Conservation (phyloP, 1,284 basidiomycete genomes). For the Xanthoconium separans region DNA sequence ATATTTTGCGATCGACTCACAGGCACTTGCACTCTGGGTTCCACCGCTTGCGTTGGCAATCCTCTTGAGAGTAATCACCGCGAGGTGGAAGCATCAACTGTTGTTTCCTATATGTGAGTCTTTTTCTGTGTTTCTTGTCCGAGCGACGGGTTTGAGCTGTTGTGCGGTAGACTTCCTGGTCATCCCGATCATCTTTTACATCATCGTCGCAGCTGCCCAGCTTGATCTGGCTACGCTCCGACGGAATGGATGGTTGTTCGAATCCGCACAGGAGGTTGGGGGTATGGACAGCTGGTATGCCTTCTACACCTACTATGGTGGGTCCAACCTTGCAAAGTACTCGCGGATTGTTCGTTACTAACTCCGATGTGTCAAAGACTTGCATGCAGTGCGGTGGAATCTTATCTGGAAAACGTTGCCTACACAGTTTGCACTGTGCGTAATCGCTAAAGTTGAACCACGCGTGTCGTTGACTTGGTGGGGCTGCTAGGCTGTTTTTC, state of each 20-base stretch:
- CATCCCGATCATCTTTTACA: slow-evolving; percentile 86
- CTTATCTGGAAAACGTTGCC: slow-evolving; percentile 78
- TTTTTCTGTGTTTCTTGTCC: not conserved
- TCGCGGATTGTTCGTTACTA: not conserved
- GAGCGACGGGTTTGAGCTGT: not conserved
- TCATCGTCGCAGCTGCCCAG: slow-evolving; percentile 65
- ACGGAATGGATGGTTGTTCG: slow-evolving; percentile 84
- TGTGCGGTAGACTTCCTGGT: slow-evolving; percentile 71
- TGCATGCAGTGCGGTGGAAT: slow-evolving; percentile 47
- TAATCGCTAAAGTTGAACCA: slow-evolving; percentile 12
- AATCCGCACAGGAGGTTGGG: slow-evolving; percentile 50
- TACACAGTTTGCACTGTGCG: slow-evolving; percentile 75
- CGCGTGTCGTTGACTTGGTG: slow-evolving; percentile 2
- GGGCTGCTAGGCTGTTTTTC: slow-evolving; percentile 68
- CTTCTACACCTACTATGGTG: slow-evolving; percentile 79
- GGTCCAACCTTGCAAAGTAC: slow-evolving; percentile 21
- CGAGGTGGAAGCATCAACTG: slow-evolving; percentile 83
- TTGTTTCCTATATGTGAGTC: slow-evolving; percentile 85
- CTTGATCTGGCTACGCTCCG: slow-evolving; percentile 67
- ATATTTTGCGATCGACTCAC: slow-evolving; percentile 57
- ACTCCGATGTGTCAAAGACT: slow-evolving; percentile 14
- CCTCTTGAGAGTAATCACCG: slow-evolving; percentile 79
- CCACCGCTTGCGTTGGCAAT: slow-evolving; percentile 79
- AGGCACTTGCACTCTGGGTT: slow-evolving; percentile 72
- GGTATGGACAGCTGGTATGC: slow-evolving; percentile 73